Conservation (phyloP, 2,329 filamentous ascomycete genomes). For the Sclerotiophoma versabilis region DNA sequence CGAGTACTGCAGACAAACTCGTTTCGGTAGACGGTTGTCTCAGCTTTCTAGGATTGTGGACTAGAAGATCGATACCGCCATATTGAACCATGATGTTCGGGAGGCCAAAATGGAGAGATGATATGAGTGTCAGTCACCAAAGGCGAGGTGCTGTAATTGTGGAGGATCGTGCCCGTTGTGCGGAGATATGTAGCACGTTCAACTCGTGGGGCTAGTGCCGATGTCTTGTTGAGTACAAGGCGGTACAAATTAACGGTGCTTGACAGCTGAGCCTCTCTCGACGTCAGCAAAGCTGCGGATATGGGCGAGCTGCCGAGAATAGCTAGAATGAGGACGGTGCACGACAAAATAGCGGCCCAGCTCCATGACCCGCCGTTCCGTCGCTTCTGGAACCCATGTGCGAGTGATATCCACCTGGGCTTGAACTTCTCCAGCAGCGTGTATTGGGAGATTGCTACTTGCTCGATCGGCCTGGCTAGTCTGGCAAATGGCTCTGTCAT, state of each 20-base stretch:
- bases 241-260: background rate
- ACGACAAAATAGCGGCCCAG: conserved; percentile 17
- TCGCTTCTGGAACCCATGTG: conserved; percentile 12
- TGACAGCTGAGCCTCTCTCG: conserved; percentile 9
- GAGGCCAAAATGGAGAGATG: conserved; percentile 25
- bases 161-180: conserved; percentile 16
- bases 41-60: background rate
- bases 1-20: background rate
- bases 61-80: background rate
- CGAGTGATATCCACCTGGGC: conserved; percentile 14
- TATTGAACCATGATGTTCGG: too few species aligned
- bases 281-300: background rate
- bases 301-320: background rate
- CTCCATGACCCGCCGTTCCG: conserved; percentile 3
- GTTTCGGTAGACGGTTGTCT: background rate
- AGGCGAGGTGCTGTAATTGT: conserved; percentile 23
- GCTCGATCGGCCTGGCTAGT: conserved; percentile 18
- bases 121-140: conserved; percentile 23
- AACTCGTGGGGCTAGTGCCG: background rate
- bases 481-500: conserved; percentile 30
- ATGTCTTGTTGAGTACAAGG: background rate
- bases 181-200: conserved; percentile 25
- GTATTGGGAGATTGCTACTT: conserved; percentile 18
- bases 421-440: conserved; percentile 22
- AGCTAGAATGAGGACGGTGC: background rate